Evolutionary conservation across 257 asterid genomes (phyloP).

Genomic region (Eucommia ulmoides): DNA sequence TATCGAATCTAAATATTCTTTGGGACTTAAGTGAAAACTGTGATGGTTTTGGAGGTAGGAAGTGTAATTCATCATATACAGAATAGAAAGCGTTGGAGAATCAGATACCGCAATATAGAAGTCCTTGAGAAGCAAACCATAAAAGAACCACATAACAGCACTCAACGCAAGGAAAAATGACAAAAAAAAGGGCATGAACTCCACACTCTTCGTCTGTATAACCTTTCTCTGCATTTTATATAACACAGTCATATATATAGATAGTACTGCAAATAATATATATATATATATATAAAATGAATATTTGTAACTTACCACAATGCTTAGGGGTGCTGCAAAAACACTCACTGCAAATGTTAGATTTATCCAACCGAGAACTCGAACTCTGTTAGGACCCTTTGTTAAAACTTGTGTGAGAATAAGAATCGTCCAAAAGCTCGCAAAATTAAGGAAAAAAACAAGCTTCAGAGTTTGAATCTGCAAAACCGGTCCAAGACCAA

Average conservation of each 20-base stretch:
- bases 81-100: not conserved
- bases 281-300: not conserved
- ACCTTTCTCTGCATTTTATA: constrained; percentile 36
- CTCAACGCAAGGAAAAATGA: constrained; percentile 60
- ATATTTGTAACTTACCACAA: constrained; percentile 23
- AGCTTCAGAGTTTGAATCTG: constrained; percentile 39
- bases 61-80: not conserved
- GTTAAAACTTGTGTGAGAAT: constrained; percentile 25
- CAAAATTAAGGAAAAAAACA: constrained; percentile 15
- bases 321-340: constrained; percentile 55
- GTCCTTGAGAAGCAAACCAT: constrained; percentile 44
- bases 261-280: not conserved
- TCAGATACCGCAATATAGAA: constrained; percentile 46
- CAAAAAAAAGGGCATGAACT: constrained; percentile 55
- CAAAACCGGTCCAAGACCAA: no score
- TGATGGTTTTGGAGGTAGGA: no score
- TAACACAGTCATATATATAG: not conserved
- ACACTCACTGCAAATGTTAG: constrained; percentile 55
- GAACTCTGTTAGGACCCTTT: constrained; percentile 21
- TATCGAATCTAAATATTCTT: no score
- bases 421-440: constrained; percentile 38
- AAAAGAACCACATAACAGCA: constrained; percentile 72
- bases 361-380: constrained; percentile 56
- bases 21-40: no score
- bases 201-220: constrained; percentile 46